phyloP scores from a whole-genome alignment of 2,329 filamentous ascomycete species.

The Immersiporthe knoxdaviesiana region DNA sequence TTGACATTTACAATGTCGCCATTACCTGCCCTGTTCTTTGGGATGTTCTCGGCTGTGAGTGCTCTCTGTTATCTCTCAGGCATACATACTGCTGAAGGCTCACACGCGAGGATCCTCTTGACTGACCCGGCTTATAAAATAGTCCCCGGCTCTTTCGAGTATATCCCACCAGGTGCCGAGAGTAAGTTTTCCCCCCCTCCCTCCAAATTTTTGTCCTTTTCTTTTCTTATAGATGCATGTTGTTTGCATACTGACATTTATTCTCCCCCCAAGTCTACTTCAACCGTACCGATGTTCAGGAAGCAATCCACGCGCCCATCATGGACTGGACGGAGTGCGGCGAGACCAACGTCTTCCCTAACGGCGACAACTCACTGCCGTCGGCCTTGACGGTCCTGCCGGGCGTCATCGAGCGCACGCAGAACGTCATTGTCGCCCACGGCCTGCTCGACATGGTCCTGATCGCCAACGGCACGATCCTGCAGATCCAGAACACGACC shows the following conservation, averaged over 20 bases:
- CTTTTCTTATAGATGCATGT: not conserved
- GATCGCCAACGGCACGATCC: slow-evolving; percentile 67
- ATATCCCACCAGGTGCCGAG: slow-evolving; percentile 62
- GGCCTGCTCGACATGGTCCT: slow-evolving; percentile 70
- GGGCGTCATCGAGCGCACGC: slow-evolving; percentile 69
- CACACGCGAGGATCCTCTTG: too few species aligned
- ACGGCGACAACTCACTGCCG: slow-evolving; percentile 33
- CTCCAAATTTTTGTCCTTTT: too few species aligned
- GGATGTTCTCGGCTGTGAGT: slow-evolving; percentile 64
- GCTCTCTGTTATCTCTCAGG: not conserved
- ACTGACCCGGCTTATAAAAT: slow-evolving; percentile 10
- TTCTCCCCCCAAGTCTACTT: slow-evolving; percentile 61
- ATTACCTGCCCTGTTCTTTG: slow-evolving; percentile 72
- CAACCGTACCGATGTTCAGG: slow-evolving; percentile 70
- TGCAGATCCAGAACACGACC: slow-evolving; percentile 77
- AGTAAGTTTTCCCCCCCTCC: slow-evolving; percentile 29
- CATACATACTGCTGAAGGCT: not conserved
- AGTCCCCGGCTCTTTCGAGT: slow-evolving; percentile 64
- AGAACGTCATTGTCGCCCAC: slow-evolving; percentile 72
- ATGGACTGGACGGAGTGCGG: slow-evolving; percentile 61
- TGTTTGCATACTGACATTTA: not conserved
- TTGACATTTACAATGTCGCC: slow-evolving; percentile 74
- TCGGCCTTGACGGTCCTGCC: slow-evolving; percentile 49
- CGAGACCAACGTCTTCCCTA: slow-evolving; percentile 43
- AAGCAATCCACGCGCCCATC: slow-evolving; percentile 38